Evolutionary conservation across 1,284 basidiomycete species (phyloP), one percentile per base, ranked within the genome.

Genomic region (Cutaneotrichosporon sp.): DNA sequence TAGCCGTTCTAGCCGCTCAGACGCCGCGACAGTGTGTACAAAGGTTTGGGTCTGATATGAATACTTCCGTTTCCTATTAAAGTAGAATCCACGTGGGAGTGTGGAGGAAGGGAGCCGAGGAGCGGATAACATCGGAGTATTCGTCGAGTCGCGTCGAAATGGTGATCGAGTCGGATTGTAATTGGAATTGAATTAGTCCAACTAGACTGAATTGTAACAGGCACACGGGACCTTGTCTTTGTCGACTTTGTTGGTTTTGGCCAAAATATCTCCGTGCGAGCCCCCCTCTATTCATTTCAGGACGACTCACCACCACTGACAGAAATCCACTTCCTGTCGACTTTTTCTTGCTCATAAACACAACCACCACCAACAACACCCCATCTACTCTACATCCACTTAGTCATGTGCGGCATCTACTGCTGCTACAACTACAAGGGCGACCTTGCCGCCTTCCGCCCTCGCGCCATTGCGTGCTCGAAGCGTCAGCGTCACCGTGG

Each of bases 401-500:
- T 52, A 65, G 78, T 21, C 51, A 95, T 96, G 92, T 96, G 92
- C 78, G 92, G 92, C 70, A 96, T 96, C 74, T 84, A 93, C 72
- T 90, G 89, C 69, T 88, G 89, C 68, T 88, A 88, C 61, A 91
- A 94, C 77, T 87, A 88, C 70, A 80, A 93, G 68, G 86, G 89
- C 66, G 88, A 88, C 67, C 87, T 92, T 57, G 75, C 85, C 55
- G 79, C 82, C 18, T 88, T 89, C 73, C 85, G 93, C 68, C 83
- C 88, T 56, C 86, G 84, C 67, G 89, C 89, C 73, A 88, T 97
- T 69, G 89, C 91, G 8, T 85, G 90, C 73, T 92, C 92, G 10
- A 97, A 94, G 83, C 88, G 87, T 72, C 87, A 92, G 71, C 86
- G 95, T 65, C 94, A 97, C 80, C 88, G 94, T 72, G 94, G 94